Percentiles rank a stretch among this genome's conserved stretches.
These are phyloP conservation scores for Symmetrospora coprosmae DNA, from an alignment of 768 basidiomycete genomes.

Conservation along the genomic window DNA sequence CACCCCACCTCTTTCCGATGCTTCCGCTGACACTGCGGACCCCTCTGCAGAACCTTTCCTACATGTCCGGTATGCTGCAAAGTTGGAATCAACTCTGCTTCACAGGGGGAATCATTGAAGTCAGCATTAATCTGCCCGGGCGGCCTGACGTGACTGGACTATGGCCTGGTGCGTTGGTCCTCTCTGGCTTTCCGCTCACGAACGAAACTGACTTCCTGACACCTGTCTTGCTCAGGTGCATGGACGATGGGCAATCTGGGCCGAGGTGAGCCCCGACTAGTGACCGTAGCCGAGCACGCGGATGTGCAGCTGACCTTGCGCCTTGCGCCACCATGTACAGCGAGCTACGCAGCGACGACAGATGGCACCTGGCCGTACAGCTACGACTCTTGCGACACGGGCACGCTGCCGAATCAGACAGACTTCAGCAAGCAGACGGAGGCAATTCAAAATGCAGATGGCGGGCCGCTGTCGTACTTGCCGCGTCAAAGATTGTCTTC, in stretches of 20 bases:
- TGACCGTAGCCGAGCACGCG: constrained; percentile 18
- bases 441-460: constrained; percentile 16
- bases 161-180: background rate
- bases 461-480: constrained; percentile 39
- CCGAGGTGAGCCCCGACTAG: constrained; percentile 21
- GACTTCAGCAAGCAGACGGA: background rate
- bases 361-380: constrained; percentile 2
- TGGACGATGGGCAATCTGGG: constrained; percentile 33
- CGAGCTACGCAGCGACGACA: too few relatives aligned
- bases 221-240: background rate
- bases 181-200: background rate
- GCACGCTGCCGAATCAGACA: constrained; percentile 68
- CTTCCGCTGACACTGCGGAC: too few relatives aligned
- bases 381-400: constrained; percentile 59
- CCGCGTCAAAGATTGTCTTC: constrained; percentile 75
- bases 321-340: background rate
- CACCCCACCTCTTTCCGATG: too few relatives aligned
- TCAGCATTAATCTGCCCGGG: constrained; percentile 24
- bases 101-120: constrained; percentile 32
- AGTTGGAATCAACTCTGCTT: constrained; percentile 29
- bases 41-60: constrained; percentile 18
- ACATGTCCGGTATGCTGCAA: constrained; percentile 32
- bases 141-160: background rate
- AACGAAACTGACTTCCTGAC: background rate
- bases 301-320: background rate